Base-by-base conservation (phyloP, 805 yeast species). In the Yarrowia sp. region DNA sequence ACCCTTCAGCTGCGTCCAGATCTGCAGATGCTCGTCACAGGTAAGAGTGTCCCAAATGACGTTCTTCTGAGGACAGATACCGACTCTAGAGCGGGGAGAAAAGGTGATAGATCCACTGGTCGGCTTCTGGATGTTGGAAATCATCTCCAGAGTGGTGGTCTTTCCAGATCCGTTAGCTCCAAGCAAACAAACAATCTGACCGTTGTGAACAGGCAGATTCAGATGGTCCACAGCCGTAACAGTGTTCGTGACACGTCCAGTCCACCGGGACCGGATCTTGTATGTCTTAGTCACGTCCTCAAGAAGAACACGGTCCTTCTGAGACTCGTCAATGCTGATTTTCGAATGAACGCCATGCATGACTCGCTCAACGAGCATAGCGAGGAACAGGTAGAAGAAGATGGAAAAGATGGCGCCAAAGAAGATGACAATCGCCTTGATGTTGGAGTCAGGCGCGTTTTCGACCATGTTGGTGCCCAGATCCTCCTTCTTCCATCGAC, bases 81-180 rank as follows among this genome's bases (percentile, higher is more conserved):
- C 76, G 10, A 73, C 65, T 36, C 71, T 67, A 25, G 70, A 62
- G 4, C 66, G 66, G 4, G 65, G 65, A 13, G 63, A 44, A 21
- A 71, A 65, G 9, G 55, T 51, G 29, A 72, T 69, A 5, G 61
- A 8, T 0, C 74, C 74, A 8, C 67, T 65, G 14, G 70, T 64
- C 3, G 72, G 68, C 4, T 53, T 46, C 42, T 71, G 75, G 21
- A 72, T 67, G 16, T 75, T 76, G 22, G 76, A 67, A 38, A 73
- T 68, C 71, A 73, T 73, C 41, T 73, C 76, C 33, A 73, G 66
- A 21, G 76, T 73, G 4, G 76, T 73, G 6, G 76, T 73, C 63
- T 73, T 73, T n/a, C 76, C 76, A 6, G 75, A 72, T 6, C 76
- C 76, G 65, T 73, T 73, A 12, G 76, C 73, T 51, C 76, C 76